A percentile compares a stretch with the other conserved stretches of the same genome.
Evolutionary conservation across 805 yeast species (phyloP).

Genomic region (Middelhovenomyces tepae): DNA sequence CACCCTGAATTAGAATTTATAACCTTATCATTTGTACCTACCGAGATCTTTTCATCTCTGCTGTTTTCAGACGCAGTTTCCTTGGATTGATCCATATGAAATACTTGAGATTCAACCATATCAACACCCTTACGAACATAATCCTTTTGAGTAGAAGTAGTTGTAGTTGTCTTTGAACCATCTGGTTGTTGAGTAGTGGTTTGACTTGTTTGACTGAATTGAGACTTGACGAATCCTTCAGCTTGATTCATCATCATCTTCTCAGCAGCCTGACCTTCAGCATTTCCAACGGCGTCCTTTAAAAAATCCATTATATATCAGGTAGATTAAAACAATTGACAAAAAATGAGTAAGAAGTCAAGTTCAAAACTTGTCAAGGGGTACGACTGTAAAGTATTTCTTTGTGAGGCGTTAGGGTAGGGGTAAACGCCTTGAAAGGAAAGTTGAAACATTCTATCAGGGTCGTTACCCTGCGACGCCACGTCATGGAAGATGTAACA

Average conservation of each 20-base stretch:
- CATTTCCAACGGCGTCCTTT: conserved; percentile 10
- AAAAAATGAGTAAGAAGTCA: too few species aligned
- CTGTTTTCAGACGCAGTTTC: conserved; percentile 12
- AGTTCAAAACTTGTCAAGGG: too few species aligned
- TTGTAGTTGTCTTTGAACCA: conserved; percentile 9
- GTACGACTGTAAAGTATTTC: too few species aligned
- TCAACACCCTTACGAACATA: conserved; percentile 26
- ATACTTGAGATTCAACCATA: conserved; percentile 16
- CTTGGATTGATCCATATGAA: conserved; percentile 13
- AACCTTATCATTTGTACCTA: too few species aligned
- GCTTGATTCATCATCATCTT: background rate
- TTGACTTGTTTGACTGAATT: conserved; percentile 1
- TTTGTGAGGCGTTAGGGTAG: too few species aligned
- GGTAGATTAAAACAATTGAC: too few species aligned
- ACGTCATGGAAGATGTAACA: too few species aligned
- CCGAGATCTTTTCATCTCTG: conserved; percentile 11
- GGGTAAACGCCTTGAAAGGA: too few species aligned
- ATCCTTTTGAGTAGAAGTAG: conserved; percentile 5
- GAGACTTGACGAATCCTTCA: background rate
- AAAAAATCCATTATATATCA: conserved; percentile 17
- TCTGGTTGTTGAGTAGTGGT: conserved; percentile 7
- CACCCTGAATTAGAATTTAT: too few species aligned
- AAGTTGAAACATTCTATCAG: too few species aligned
- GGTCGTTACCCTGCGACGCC: too few species aligned
- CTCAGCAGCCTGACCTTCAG: conserved; percentile 1